Percentiles rank a stretch among this genome's conserved stretches.
phyloP scores from a whole-genome alignment of 23 red algal species.

The Gracilaria domingensis region DNA sequence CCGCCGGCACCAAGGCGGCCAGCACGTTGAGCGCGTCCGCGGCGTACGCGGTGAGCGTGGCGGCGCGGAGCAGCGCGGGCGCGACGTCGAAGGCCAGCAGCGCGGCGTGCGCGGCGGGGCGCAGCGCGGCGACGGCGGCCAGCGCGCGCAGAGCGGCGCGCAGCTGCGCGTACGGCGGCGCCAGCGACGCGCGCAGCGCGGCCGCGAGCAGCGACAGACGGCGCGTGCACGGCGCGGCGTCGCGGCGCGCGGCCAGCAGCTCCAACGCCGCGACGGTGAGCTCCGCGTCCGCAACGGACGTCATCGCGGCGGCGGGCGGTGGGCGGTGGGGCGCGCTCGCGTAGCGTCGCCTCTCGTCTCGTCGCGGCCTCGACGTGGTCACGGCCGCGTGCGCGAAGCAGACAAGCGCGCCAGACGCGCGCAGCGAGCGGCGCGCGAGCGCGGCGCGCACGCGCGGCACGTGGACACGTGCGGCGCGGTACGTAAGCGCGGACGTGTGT shows the following conservation, averaged over 20 bases:
- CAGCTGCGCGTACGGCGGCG: not conserved
- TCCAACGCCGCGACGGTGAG: slow-evolving; percentile 7
- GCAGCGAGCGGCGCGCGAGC: no score
- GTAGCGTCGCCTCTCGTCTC: no score
- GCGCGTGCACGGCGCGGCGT: not conserved
- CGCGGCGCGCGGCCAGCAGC: not conserved
- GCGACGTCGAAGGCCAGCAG: not conserved
- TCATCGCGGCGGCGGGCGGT: not conserved
- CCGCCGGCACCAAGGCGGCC: not conserved
- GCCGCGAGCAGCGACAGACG: not conserved
- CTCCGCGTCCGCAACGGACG: not conserved
- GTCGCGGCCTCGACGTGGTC: no score
- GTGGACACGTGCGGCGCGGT: no score
- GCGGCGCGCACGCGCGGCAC: no score
- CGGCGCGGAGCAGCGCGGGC: slow-evolving; percentile 7
- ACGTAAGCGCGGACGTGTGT: no score
- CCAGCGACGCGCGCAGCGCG: not conserved
- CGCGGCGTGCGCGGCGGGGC: not conserved
- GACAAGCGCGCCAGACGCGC: no score
- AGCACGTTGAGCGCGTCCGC: not conserved
- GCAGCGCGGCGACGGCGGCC: slow-evolving; percentile 9
- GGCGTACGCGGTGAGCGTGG: not conserved
- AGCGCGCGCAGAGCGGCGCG: slow-evolving; percentile 23
- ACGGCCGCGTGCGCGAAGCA: no score
- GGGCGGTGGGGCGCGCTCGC: not conserved